Conservation (phyloP, 768 basidiomycete species). For the Mrakia hoshinonis region DNA sequence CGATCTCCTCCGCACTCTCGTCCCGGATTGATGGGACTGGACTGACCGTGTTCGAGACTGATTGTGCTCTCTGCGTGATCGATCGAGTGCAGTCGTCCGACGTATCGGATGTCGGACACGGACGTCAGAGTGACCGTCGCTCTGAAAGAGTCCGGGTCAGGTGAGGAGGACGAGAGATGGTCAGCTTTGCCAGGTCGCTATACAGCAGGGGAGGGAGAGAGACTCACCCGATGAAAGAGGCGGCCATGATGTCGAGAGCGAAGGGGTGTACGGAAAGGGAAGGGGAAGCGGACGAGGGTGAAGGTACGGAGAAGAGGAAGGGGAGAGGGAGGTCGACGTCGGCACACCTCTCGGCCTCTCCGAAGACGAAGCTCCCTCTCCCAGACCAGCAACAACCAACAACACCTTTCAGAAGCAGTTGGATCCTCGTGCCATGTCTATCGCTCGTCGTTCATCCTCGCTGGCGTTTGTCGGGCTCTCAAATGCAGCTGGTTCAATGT, state of each 20-base stretch:
- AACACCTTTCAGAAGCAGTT: background rate
- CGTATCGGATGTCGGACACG: conserved; percentile 81
- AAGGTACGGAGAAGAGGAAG: background rate
- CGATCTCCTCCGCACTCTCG: background rate
- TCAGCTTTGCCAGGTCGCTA: background rate
- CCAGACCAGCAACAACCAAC: background rate
- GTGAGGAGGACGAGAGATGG: background rate
- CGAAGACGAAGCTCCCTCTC: too few species aligned
- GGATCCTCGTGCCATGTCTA: conserved; percentile 16
- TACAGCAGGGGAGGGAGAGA: background rate
- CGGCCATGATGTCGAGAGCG: conserved; percentile 8
- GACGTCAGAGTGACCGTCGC: conserved; percentile 69
- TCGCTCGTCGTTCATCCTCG: background rate
- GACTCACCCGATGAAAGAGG: conserved; percentile 26
- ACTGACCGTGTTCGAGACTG: conserved; percentile 71
- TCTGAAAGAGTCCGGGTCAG: conserved; percentile 23
- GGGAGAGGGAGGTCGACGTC: background rate
- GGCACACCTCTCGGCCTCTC: too few species aligned
- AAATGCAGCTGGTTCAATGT: conserved; percentile 25
- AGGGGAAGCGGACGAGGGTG: background rate
- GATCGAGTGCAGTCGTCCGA: conserved; percentile 77
- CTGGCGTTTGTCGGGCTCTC: conserved; percentile 10
- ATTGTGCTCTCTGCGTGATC: conserved; percentile 79
- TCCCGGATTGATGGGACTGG: background rate
- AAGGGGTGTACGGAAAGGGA: background rate